Evolutionary conservation across 148 eudicot species (phyloP).

Genomic region (Persicaria tinctoria): DNA sequence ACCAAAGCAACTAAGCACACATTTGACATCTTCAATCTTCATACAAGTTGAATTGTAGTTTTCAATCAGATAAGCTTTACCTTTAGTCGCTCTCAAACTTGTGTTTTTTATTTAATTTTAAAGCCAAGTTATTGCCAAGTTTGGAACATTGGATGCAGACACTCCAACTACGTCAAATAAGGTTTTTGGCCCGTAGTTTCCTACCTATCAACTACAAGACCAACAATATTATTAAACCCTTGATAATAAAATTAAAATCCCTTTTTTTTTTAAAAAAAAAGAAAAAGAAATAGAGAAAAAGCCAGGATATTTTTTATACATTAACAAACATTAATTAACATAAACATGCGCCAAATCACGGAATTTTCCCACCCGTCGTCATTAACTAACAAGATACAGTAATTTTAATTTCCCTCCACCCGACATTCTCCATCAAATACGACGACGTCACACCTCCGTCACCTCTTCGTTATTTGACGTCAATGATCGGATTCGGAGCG

Average conservation of each 20-base stretch:
- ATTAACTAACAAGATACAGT: not conserved
- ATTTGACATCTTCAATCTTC: too few relatives aligned
- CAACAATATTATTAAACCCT: not conserved
- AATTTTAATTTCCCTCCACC: not conserved
- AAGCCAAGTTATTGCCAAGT: too few relatives aligned
- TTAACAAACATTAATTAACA: constrained; percentile 9
- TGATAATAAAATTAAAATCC: not conserved
- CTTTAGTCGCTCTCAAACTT: too few relatives aligned
- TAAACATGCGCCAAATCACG: constrained; percentile 7
- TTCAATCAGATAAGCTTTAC: too few relatives aligned
- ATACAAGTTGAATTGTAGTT: too few relatives aligned
- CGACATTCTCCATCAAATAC: not conserved
- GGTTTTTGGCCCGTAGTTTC: too few relatives aligned
- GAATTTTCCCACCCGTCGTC: not conserved
- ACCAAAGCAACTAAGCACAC: too few relatives aligned
- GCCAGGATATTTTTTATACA: constrained; percentile 1
- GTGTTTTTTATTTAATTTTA: too few relatives aligned
- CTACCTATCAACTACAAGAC: not conserved
- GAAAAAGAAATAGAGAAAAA: not conserved
- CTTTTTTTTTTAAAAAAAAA: not conserved
- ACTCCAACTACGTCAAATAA: too few relatives aligned
- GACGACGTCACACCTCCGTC: not conserved
- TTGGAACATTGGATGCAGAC: too few relatives aligned
- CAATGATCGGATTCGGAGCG: not conserved
- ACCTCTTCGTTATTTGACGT: not conserved